Evolutionary conservation across 805 yeast species (phyloP).

Genomic region (Metschnikowia baotianmanensis): DNA sequence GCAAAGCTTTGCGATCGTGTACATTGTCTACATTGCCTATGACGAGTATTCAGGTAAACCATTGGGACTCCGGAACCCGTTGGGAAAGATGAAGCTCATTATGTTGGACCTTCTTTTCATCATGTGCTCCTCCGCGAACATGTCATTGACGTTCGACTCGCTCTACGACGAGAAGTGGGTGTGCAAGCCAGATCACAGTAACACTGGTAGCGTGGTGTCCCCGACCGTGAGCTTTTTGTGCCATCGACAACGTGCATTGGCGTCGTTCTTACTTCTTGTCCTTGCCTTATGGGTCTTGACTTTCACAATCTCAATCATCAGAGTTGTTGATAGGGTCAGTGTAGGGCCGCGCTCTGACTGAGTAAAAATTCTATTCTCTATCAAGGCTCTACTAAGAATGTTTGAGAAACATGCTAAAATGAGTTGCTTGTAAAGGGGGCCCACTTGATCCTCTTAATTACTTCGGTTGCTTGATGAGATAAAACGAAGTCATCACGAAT

Average conservation of each 20-base stretch:
- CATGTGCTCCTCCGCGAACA: slow-evolving; percentile 83
- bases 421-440: too few relatives aligned
- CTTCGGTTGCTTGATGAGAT: too few relatives aligned
- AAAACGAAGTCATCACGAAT: too few relatives aligned
- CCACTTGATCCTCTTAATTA: too few relatives aligned
- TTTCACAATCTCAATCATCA: slow-evolving; percentile 74
- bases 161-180: slow-evolving; percentile 83
- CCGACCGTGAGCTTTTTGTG: slow-evolving; percentile 58
- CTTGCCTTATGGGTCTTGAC: slow-evolving; percentile 82
- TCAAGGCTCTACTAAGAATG: not conserved
- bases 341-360: slow-evolving; percentile 18
- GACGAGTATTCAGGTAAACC: slow-evolving; percentile 95
- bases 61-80: slow-evolving; percentile 81
- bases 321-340: slow-evolving; percentile 70
- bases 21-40: slow-evolving; percentile 75
- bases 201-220: slow-evolving; percentile 21
- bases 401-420: too few relatives aligned
- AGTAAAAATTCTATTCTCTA: not conserved
- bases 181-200: slow-evolving; percentile 35
- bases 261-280: slow-evolving; percentile 73
- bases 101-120: slow-evolving; percentile 83
- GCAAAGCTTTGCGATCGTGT: slow-evolving; percentile 72
- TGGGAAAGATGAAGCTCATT: slow-evolving; percentile 76
- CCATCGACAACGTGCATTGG: slow-evolving; percentile 70
- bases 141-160: slow-evolving; percentile 82